These are phyloP conservation scores for Pythium phragmitis DNA, from an alignment of 352 stramenopile species.

Conservation along the genomic window DNA sequence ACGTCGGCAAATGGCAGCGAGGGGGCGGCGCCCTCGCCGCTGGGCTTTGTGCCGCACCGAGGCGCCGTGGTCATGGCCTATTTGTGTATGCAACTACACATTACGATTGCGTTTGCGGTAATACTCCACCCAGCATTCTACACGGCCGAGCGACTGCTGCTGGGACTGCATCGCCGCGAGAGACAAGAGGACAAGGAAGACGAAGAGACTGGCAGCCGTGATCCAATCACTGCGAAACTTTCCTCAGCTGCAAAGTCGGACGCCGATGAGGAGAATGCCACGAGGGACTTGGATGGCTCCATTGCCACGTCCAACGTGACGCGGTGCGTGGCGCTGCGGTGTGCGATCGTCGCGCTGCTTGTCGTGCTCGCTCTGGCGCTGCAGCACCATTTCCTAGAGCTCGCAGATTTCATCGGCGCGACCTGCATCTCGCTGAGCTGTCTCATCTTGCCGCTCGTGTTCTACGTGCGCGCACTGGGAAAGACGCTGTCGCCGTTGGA, in stretches of 20 bases:
- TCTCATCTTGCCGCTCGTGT: conserved; percentile 65
- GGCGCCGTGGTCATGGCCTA: conserved; percentile 33
- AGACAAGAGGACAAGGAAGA: conserved; percentile 20
- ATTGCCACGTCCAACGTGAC: conserved; percentile 33
- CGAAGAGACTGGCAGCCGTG: too few relatives aligned
- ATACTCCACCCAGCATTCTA: conserved; percentile 56
- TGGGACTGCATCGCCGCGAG: conserved; percentile 40
- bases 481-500: background rate
- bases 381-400: conserved; percentile 58
- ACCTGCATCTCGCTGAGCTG: conserved; percentile 54
- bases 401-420: conserved; percentile 67
- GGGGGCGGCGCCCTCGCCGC: too few relatives aligned
- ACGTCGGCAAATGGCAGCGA: too few relatives aligned
- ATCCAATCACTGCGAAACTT: too few relatives aligned
- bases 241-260: too few relatives aligned
- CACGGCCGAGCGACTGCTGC: conserved; percentile 38
- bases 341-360: conserved; percentile 54
- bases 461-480: conserved; percentile 41
- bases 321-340: conserved; percentile 43
- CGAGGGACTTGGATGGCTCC: background rate
- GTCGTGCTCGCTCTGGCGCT: conserved; percentile 31
- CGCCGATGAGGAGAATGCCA: too few relatives aligned
- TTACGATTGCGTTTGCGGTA: conserved; percentile 55
- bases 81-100: conserved; percentile 58
- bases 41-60: conserved; percentile 6